Conservation (phyloP, 78 protist species). For the Isochrysis galbana region DNA sequence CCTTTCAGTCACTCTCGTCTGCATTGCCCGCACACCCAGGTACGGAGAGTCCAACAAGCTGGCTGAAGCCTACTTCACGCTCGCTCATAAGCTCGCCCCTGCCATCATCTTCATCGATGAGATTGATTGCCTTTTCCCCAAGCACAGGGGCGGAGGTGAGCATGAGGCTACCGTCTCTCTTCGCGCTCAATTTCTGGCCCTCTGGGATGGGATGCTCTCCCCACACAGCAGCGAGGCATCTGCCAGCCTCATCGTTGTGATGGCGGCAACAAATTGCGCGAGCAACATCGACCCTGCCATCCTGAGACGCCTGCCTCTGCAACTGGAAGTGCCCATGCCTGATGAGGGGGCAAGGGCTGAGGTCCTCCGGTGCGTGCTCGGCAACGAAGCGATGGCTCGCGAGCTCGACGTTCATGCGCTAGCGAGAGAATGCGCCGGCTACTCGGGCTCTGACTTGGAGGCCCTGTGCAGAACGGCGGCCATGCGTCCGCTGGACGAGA, state of each 20-base stretch:
- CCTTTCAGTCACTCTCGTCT: too few species aligned
- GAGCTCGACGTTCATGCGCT: neutral
- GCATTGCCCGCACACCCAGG: too few species aligned
- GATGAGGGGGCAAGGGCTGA: neutral
- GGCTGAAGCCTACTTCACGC: slow-evolving; percentile 65
- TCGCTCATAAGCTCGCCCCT: slow-evolving; percentile 68
- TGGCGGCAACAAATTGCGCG: neutral
- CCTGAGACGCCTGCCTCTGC: slow-evolving; percentile 13
- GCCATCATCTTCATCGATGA: slow-evolving; percentile 74
- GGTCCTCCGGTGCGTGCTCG: neutral
- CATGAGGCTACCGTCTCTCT: slow-evolving; percentile 69
- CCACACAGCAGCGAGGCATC: neutral
- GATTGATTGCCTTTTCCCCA: slow-evolving; percentile 47
- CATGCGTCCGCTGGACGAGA: neutral
- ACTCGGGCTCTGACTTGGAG: slow-evolving; percentile 62
- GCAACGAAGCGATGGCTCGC: neutral
- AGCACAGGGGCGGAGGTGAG: neutral
- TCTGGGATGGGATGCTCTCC: neutral
- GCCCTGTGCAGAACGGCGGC: slow-evolving; percentile 46
- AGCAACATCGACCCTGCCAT: neutral
- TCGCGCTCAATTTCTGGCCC: neutral
- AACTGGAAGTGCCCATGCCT: neutral
- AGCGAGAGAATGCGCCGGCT: slow-evolving; percentile 5
- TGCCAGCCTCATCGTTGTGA: neutral
- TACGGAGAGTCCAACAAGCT: slow-evolving; percentile 71